Evolutionary conservation across 352 stramenopile species (phyloP).

Genomic region (Thraustochytrium sp.): DNA sequence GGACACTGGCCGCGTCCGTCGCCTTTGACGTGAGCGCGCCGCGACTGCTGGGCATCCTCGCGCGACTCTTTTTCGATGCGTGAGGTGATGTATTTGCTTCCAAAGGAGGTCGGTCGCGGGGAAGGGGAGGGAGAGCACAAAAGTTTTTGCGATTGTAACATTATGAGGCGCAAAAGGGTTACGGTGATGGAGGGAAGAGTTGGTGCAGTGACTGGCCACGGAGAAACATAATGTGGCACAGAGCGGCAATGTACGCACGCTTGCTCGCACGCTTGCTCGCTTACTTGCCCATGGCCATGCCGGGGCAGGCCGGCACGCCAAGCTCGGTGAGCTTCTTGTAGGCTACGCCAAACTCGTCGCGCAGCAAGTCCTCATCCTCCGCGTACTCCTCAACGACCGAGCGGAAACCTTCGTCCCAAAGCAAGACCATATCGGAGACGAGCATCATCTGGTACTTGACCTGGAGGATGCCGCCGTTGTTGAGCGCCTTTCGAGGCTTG

Average conservation of each 20-base stretch:
- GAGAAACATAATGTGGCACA: too few species aligned
- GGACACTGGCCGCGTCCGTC: not conserved
- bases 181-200: too few species aligned
- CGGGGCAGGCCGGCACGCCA: conserved; percentile 55
- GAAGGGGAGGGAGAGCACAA: too few species aligned
- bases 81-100: too few species aligned
- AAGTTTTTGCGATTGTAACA: too few species aligned
- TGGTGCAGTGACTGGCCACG: too few species aligned
- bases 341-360: conserved; percentile 70
- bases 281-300: not conserved
- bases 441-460: conserved; percentile 67
- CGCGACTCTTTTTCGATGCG: not conserved
- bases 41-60: not conserved
- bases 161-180: too few species aligned
- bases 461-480: not conserved
- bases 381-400: conserved; percentile 75
- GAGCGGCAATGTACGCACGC: too few species aligned
- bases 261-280: too few species aligned
- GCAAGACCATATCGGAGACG: conserved; percentile 69
- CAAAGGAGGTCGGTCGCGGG: too few species aligned
- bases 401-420: conserved; percentile 72
- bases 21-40: not conserved
- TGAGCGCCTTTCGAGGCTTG: not conserved
- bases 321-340: conserved; percentile 78
- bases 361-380: conserved; percentile 75